phyloP scores from a whole-genome alignment of 306 rosid genomes.

The Vachellia collinsii region DNA sequence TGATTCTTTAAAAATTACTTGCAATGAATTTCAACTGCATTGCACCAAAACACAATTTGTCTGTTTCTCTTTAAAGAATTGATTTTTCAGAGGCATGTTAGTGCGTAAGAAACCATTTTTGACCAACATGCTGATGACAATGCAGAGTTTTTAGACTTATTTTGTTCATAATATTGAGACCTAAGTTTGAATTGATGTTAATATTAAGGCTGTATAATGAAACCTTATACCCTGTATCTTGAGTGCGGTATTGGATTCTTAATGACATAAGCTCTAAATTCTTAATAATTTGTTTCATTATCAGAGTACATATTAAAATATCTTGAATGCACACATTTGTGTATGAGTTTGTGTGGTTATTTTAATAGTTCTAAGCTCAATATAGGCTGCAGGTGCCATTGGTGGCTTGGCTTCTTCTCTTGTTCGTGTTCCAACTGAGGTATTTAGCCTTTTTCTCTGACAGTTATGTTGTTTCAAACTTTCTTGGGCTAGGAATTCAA shows the following conservation, averaged over 20 bases:
- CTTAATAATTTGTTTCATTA: background rate
- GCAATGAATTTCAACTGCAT: background rate
- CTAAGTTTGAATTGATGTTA: background rate
- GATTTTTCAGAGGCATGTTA: background rate
- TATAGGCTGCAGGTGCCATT: conserved; percentile 80
- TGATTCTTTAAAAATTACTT: background rate
- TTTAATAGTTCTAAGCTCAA: conserved; percentile 46
- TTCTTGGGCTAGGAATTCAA: conserved; percentile 35
- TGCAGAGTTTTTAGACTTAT: background rate
- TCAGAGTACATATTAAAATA: background rate
- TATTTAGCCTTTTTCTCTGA: conserved; percentile 34
- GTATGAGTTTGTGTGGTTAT: background rate
- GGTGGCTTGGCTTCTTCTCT: conserved; percentile 79
- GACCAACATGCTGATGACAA: background rate
- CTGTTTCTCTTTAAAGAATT: background rate
- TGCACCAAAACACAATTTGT: background rate
- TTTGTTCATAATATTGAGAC: background rate
- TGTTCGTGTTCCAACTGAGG: conserved; percentile 90
- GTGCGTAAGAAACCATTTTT: background rate
- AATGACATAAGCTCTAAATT: background rate
- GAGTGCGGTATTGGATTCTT: background rate
- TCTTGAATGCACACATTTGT: background rate
- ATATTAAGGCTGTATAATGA: background rate
- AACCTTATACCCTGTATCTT: background rate
- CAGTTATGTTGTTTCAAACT: background rate